Evolutionary conservation across 2,329 filamentous ascomycete species (phyloP), one percentile per base, ranked within the genome.

Genomic region (Pseudogymnoascus sp.): DNA sequence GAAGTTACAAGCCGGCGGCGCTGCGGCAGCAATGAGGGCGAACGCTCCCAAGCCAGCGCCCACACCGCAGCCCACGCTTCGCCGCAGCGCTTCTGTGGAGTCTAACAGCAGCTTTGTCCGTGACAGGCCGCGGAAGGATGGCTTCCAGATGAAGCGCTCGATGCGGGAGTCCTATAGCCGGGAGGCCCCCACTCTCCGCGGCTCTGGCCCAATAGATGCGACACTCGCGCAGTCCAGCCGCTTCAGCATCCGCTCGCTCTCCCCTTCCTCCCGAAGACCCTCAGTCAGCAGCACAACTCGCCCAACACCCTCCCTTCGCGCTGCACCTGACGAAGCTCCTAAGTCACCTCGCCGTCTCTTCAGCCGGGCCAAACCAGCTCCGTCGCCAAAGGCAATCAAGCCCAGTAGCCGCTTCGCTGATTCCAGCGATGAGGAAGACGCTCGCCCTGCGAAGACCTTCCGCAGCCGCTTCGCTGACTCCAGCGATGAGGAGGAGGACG

Each of bases 21-120:
- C 68, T 26, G 63, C 66, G 8, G 64, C 64, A 29, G 62, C 68
- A 11, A 50, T 44, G 29, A 53, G 3, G 8, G 40, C 24, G 14
- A 62, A 16, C 33, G 59, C 38, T 2, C 59, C 38, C 2, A 21
- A 61, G 59, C 59, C 33, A 13, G 21, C 31, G 38, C 33, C 33
- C 33, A 26, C 59, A 21, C 53, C 63, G 37, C 62, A 64, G 10
- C 67, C 79, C 11, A 68, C 70, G 4, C 74, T 85, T 7, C 76
- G 78, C 64, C 81, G 86, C 1, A 81, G 78, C 8, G 79, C 77
- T 16, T 89, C 87, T 0, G 85, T 86, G 67, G 86, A 83, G 29
- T 91, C 88, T 70, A 87, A 90, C 50, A 96, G 90, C 75, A 96
- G 91, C 72, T 96, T 96, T 77, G 88, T 84, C 71, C 87, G 90